A percentile compares a stretch with the other conserved stretches of the same genome.
Evolutionary conservation across 495 filamentous ascomycete species (phyloP).

Genomic region (Xylaria sp.): DNA sequence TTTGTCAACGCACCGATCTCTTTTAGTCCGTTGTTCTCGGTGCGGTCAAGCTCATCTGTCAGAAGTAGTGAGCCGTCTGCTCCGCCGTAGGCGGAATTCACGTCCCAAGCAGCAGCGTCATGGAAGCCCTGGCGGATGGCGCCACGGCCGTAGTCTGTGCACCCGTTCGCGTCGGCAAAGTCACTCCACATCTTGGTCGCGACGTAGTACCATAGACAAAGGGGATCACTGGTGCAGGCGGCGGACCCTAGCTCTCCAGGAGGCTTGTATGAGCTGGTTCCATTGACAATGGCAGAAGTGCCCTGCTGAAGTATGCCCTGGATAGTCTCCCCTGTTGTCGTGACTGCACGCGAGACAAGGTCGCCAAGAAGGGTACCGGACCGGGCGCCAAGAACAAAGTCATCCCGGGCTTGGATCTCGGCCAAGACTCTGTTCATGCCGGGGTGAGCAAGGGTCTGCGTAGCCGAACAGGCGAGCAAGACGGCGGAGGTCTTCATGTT

Average conservation of each 20-base stretch:
- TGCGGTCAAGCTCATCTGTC: constrained; percentile 38
- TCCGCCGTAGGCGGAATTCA: constrained; percentile 40
- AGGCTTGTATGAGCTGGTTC: constrained; percentile 30
- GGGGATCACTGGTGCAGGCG: constrained; percentile 42
- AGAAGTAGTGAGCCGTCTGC: constrained; percentile 52
- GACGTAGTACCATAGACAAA: constrained; percentile 54
- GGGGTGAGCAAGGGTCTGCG: constrained; percentile 35
- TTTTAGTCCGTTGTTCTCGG: constrained; percentile 41
- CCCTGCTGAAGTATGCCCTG: constrained; percentile 38
- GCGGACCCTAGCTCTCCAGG: constrained; percentile 34
- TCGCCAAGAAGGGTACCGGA: constrained; percentile 46
- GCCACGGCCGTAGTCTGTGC: constrained; percentile 42
- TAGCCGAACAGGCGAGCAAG: constrained; percentile 21
- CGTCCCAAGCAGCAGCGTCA: constrained; percentile 48
- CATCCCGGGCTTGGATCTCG: constrained; percentile 33
- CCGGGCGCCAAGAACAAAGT: constrained; percentile 29
- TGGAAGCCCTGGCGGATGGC: constrained; percentile 53
- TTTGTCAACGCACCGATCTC: constrained; percentile 43
- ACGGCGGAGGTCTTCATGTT: constrained; percentile 30
- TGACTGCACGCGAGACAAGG: constrained; percentile 35
- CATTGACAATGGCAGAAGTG: constrained; percentile 31
- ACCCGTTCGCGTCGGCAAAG: constrained; percentile 38
- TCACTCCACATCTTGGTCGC: constrained; percentile 44
- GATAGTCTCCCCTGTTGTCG: constrained; percentile 35
- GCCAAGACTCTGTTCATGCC: constrained; percentile 37